A percentile compares a stretch with the other conserved stretches of the same genome.
Conservation (phyloP, 2,329 filamentous ascomycete species). For the Amphichorda felina region DNA sequence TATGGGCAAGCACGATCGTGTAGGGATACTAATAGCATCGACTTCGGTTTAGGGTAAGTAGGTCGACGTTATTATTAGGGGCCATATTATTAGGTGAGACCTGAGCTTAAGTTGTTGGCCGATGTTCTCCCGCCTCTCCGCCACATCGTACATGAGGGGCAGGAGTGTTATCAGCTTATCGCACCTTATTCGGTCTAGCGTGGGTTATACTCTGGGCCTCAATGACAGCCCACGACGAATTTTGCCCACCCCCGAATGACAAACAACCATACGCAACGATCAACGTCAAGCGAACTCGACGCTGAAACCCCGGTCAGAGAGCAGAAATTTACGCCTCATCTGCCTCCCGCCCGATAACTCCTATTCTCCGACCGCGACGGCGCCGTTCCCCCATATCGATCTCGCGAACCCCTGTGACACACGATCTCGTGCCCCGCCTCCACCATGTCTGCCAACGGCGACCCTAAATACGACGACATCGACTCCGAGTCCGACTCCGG, state of each 20-base stretch:
- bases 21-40: too few species aligned
- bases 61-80: too few species aligned
- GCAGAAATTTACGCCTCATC: not conserved
- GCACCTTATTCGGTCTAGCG: conserved; percentile 19
- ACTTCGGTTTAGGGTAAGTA: too few species aligned
- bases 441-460: conserved; percentile 44
- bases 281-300: not conserved
- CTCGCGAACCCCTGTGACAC: not conserved
- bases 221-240: conserved; percentile 28
- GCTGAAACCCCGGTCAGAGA: not conserved
- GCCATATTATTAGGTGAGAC: too few species aligned
- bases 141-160: conserved; percentile 14
- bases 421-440: conserved; percentile 16
- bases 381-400: not conserved
- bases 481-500: conserved; percentile 58
- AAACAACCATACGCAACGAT: not conserved
- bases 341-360: not conserved
- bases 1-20: too few species aligned
- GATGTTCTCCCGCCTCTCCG: too few species aligned
- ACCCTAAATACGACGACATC: conserved; percentile 58
- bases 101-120: too few species aligned
- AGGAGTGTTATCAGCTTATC: conserved; percentile 27
- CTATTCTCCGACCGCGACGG: not conserved
- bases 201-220: conserved; percentile 18
- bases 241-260: conserved; percentile 24